These are phyloP conservation scores for Botrytis aclada DNA, from an alignment of 2,329 filamentous ascomycete genomes.

Conservation along the genomic window DNA sequence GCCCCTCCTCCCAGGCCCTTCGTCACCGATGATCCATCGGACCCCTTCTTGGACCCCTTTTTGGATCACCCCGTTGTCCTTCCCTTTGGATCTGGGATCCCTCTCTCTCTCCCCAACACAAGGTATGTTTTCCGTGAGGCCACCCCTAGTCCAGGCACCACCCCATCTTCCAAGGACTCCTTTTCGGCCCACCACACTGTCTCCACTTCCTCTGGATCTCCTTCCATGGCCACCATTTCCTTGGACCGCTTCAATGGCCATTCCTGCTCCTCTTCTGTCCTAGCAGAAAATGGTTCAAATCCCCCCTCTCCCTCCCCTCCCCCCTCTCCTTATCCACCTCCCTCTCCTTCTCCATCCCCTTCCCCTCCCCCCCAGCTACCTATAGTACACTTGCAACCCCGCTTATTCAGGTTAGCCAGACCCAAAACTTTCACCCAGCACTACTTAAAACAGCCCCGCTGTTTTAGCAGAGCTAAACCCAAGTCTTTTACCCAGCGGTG, in stretches of 20 bases:
- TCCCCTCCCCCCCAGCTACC: neutral
- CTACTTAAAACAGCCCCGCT: neutral
- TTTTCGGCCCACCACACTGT: neutral
- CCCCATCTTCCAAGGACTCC: neutral
- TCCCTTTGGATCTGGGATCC: neutral
- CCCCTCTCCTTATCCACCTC: no score
- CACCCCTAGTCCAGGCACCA: neutral
- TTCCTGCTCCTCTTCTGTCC: neutral
- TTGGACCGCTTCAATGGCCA: neutral
- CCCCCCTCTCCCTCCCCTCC: neutral
- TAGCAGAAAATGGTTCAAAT: neutral
- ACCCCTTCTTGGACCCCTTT: neutral
- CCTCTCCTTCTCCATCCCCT: neutral
- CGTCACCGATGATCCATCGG: neutral
- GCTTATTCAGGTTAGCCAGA: neutral
- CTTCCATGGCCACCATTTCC: neutral
- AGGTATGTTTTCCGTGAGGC: neutral
- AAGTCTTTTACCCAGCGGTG: neutral
- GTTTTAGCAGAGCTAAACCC: neutral
- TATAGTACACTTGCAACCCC: constrained; percentile 2
- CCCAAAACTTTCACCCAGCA: neutral
- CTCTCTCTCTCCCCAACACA: neutral
- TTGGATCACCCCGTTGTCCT: neutral
- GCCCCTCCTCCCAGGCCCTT: neutral
- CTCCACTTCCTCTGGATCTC: neutral